Conservation (phyloP, 1,284 basidiomycete genomes). For the Malassezia globosa region DNA sequence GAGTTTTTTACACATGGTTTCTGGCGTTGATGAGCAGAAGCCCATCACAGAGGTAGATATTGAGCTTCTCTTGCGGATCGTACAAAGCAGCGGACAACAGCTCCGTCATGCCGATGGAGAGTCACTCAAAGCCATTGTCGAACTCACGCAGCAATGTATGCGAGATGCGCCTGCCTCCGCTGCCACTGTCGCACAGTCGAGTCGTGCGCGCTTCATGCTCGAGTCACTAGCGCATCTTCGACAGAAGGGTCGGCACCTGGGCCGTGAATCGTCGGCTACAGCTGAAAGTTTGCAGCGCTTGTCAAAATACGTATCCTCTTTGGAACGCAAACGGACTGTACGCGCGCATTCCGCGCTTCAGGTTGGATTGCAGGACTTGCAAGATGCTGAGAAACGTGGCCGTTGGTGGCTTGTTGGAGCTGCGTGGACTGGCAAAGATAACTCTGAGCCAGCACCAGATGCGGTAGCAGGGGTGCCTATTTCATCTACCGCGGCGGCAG, state of each 20-base stretch:
- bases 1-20: conserved; percentile 1
- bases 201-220: conserved; percentile 42
- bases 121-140: conserved; percentile 36
- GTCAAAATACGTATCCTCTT: conserved; percentile 31
- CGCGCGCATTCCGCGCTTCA: conserved; percentile 29
- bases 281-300: conserved; percentile 18
- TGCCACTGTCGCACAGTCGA: conserved; percentile 13
- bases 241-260: conserved; percentile 50
- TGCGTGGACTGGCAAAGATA: conserved; percentile 68
- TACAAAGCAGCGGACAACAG: conserved; percentile 50
- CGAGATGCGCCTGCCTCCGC: conserved; percentile 4
- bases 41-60: conserved; percentile 47
- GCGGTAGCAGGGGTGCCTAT: too few species aligned
- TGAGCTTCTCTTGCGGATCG: conserved; percentile 73
- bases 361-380: conserved; percentile 61
- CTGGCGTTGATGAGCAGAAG: background rate
- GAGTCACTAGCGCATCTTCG: conserved; percentile 34
- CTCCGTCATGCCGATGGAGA: conserved; percentile 35
- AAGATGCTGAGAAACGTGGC: conserved; percentile 70
- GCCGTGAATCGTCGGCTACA: conserved; percentile 2
- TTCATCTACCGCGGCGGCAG: background rate
- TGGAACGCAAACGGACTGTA: conserved; percentile 33
- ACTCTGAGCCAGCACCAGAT: background rate
- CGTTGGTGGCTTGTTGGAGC: conserved; percentile 99
- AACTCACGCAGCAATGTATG: conserved; percentile 26